phyloP scores from a whole-genome alignment of 371 early-diverging fungal genomes.

The Smittium mucronatum region DNA sequence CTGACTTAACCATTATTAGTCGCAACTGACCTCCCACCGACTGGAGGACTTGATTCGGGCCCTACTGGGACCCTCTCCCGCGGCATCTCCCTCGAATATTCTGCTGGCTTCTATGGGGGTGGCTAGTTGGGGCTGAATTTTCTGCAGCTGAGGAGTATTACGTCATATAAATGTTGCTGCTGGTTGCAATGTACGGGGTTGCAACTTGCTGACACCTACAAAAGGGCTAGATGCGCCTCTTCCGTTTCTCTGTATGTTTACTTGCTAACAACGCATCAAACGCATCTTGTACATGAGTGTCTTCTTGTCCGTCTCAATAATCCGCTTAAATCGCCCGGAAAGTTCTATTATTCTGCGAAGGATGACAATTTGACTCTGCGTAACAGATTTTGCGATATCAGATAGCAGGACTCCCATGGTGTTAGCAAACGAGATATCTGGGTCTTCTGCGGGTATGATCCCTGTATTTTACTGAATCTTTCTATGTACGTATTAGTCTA shows the following conservation, averaged over 20 bases:
- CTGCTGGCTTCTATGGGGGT: background rate
- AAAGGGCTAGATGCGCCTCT: background rate
- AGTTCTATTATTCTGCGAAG: background rate
- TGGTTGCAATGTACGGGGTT: background rate
- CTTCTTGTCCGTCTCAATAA: background rate
- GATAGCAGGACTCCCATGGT: slow-evolving; percentile 2
- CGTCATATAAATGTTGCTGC: background rate
- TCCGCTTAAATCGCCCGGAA: background rate
- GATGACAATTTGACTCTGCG: background rate
- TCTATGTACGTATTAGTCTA: background rate
- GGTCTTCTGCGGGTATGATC: background rate
- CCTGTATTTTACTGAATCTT: background rate
- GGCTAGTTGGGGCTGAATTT: background rate
- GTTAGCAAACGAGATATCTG: background rate
- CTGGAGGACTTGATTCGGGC: background rate
- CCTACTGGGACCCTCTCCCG: background rate
- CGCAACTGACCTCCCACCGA: background rate
- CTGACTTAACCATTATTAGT: background rate
- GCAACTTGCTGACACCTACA: background rate
- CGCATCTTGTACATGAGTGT: background rate
- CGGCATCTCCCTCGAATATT: background rate
- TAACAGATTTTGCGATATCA: background rate
- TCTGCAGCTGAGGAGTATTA: background rate
- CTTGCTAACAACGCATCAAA: background rate
- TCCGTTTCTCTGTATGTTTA: background rate